A percentile compares a stretch with the other conserved stretches of the same genome.
Evolutionary conservation across 176 grass and related monocot genomes (phyloP).

Genomic region (Oryza coarctata): DNA sequence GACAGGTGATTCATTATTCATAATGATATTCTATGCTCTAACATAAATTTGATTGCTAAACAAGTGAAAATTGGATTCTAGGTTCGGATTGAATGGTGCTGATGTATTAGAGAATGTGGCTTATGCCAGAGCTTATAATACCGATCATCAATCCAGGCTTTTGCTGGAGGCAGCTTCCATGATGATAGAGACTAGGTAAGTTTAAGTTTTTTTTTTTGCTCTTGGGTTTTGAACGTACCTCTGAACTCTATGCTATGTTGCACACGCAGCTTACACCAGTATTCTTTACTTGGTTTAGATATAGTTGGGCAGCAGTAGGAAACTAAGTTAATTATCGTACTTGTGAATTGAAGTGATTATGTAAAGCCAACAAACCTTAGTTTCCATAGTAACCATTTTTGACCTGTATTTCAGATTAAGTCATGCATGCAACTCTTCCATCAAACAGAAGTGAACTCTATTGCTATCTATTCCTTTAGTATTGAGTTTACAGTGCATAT

Average conservation of each 20-base stretch:
- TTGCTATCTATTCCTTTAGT: neutral
- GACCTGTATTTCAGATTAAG: neutral
- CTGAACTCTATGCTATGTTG: neutral
- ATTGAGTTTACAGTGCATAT: neutral
- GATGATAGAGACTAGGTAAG: constrained; percentile 97
- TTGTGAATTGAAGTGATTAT: neutral
- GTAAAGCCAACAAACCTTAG: neutral
- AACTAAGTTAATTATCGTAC: neutral
- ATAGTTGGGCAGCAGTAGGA: neutral
- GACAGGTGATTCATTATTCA: constrained; percentile 58
- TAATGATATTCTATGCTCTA: constrained; percentile 12
- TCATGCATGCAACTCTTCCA: neutral
- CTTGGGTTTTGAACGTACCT: neutral
- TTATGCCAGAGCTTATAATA: constrained; percentile 97
- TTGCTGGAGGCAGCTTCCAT: constrained; percentile 94
- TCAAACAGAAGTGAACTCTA: neutral
- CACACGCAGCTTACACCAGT: neutral
- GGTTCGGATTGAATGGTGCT: constrained; percentile 87
- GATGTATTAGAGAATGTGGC: constrained; percentile 97
- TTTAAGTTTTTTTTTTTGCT: constrained; percentile 14
- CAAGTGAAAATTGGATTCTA: constrained; percentile 31
- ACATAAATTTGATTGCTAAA: constrained; percentile 20
- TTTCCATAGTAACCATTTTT: neutral
- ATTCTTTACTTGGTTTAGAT: neutral
- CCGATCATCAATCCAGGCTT: constrained; percentile 87